phyloP scores from a whole-genome alignment of 2,329 filamentous ascomycete species.

The Falciphora oryzae region DNA sequence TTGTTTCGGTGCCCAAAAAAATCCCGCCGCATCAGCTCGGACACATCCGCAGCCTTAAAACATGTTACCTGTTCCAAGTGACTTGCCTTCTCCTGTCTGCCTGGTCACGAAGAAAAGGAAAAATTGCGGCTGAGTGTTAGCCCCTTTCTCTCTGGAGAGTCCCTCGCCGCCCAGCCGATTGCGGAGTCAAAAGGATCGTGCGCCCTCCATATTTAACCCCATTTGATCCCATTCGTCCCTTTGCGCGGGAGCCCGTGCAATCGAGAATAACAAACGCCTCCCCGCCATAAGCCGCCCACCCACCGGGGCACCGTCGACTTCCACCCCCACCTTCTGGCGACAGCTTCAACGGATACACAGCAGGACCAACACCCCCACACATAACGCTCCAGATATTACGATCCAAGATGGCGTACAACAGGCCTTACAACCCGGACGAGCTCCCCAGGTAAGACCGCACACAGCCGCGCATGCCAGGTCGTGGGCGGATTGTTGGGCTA shows the following conservation, averaged over 20 bases:
- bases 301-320: not conserved
- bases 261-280: not conserved
- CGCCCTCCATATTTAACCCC: not conserved
- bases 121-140: not conserved
- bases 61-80: not conserved
- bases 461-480: not conserved
- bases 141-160: not conserved
- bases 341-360: not conserved
- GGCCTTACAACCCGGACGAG: constrained; percentile 87
- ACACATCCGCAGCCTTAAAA: not conserved
- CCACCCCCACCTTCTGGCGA: not conserved
- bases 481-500: not conserved
- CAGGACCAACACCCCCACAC: not conserved
- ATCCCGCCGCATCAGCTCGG: not conserved
- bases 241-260: too few relatives aligned
- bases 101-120: not conserved
- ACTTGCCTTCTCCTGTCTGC: not conserved
- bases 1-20: too few relatives aligned
- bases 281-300: not conserved
- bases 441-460: constrained; percentile 68
- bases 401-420: constrained; percentile 83
- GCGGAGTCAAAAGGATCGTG: not conserved
- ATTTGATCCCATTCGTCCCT: too few relatives aligned
- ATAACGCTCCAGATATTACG: not conserved
- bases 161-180: not conserved